phyloP scores from a whole-genome alignment of 139 green algal genomes.

The Tetratostichococcus sp. region DNA sequence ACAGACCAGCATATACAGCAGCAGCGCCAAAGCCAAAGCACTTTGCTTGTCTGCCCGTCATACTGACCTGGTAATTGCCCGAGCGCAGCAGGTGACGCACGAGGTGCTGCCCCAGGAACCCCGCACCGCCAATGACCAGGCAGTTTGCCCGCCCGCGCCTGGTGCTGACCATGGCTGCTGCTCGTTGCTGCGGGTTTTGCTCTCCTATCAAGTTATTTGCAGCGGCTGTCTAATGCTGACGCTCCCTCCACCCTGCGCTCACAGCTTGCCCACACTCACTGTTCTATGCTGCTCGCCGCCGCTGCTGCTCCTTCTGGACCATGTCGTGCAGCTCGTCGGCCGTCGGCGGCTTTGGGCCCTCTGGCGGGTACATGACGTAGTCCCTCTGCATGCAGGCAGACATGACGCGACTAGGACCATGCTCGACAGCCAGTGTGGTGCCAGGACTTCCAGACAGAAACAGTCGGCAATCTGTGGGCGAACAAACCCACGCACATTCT shows the following conservation, averaged over 20 bases:
- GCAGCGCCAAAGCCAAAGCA: too few relatives aligned
- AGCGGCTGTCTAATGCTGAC: too few relatives aligned
- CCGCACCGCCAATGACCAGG: slow-evolving; percentile 78
- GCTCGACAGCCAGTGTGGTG: too few relatives aligned
- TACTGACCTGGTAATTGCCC: slow-evolving; percentile 42
- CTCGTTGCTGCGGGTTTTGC: background rate
- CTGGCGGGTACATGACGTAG: slow-evolving; percentile 46
- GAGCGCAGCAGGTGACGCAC: slow-evolving; percentile 62
- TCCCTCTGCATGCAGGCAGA: slow-evolving; percentile 1
- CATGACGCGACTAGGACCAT: too few relatives aligned
- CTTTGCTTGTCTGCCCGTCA: too few relatives aligned
- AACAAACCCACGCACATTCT: slow-evolving; percentile 3
- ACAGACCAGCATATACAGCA: too few relatives aligned
- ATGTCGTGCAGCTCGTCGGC: slow-evolving; percentile 28
- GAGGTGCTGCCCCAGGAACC: slow-evolving; percentile 80
- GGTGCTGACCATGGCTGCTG: slow-evolving; percentile 23
- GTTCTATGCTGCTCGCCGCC: background rate
- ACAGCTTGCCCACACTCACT: too few relatives aligned
- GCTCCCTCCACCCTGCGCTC: too few relatives aligned
- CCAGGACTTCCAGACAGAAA: too few relatives aligned
- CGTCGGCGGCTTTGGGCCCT: slow-evolving; percentile 19
- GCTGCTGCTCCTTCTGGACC: slow-evolving; percentile 17
- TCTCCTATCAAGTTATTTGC: too few relatives aligned
- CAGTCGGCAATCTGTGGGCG: too few relatives aligned
- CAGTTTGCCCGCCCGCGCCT: slow-evolving; percentile 11